These are phyloP conservation scores for Artomyces pyxidatus DNA, from an alignment of 768 basidiomycete genomes.

Conservation along the genomic window DNA sequence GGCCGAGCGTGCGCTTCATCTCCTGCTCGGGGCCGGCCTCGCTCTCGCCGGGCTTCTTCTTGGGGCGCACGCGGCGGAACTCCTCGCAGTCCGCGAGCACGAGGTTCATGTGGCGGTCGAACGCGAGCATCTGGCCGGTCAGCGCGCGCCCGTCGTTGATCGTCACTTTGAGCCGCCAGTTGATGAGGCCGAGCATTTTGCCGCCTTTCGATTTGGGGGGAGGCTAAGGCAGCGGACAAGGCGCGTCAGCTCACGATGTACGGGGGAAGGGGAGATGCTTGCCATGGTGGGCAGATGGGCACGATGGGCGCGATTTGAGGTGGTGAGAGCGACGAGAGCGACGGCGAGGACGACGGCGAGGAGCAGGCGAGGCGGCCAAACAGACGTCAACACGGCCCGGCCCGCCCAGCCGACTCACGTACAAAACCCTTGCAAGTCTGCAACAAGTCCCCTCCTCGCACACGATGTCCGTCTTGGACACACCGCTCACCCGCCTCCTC, in stretches of 20 bases:
- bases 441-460: too few relatives aligned
- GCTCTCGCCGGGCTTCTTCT: conserved; percentile 77
- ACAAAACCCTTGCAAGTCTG: too few relatives aligned
- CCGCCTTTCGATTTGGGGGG: conserved; percentile 97
- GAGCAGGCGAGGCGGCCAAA: too few relatives aligned
- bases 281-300: conserved; percentile 14
- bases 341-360: too few relatives aligned
- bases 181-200: conserved; percentile 95
- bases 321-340: too few relatives aligned
- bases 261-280: neutral
- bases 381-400: neutral
- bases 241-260: neutral
- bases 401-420: too few relatives aligned
- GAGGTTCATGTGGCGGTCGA: conserved; percentile 99
- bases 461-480: conserved; percentile 21
- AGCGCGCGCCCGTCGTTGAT: conserved; percentile 95
- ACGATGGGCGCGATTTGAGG: neutral
- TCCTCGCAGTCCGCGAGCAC: conserved; percentile 98
- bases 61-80: conserved; percentile 85
- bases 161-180: conserved; percentile 95
- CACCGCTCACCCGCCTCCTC: conserved; percentile 41
- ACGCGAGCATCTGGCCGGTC: conserved; percentile 98
- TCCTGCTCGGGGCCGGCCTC: conserved; percentile 79
- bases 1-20: conserved; percentile 92
- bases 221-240: conserved; percentile 42